Base-by-base conservation (phyloP, 2,329 filamentous ascomycete genomes). In the Botrytis squamosa region DNA sequence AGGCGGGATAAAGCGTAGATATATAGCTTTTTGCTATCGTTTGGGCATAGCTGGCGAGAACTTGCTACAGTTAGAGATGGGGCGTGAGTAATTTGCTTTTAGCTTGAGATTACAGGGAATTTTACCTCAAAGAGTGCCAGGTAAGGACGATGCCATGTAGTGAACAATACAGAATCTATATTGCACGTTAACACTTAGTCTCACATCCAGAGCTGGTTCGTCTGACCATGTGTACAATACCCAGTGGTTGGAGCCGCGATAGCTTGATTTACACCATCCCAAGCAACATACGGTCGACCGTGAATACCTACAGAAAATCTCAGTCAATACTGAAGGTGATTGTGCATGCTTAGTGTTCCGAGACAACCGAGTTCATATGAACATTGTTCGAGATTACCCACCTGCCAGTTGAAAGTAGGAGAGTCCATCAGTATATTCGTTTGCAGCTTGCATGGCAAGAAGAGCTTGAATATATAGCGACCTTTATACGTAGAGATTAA, bases 121-220 rank as follows among this genome's bases (percentile, higher is more conserved):
- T 80, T n/a, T 80, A 87, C 86, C 83, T 90, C 88, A 73, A 83
- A 89, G 9, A 89, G 82, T 12, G 85, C 81, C 60, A 88, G 77
- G 74, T 87, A 89, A 5, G 87, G 85, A 9, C 88, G 85, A 79
- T 90, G 88, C 88, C 87, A 90, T 29, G 75, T 75, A n/a, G 77
- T 55, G 67, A 80, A 80, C 8, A 80, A 72, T 36, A 78, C 73
- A n/a, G 78, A 78, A 40, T 73, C 76, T 74, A 33, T 18, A n/a
- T 2, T 38, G 8, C 22, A 42, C 4, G n/a, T 71, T 36, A 60
- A 40, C 60, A 38, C 59, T 42, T 46, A 9, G 62, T 49, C 44
- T 14, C 22, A 33, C 3, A 42, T 60, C 14, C 8, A 42, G n/a
- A 33, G 49, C 29, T 42, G 14, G 29, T n/a, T 33, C 20, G 12